These are phyloP conservation scores for Blastobotrys capitulatus DNA, from an alignment of 1,139 yeast genomes.

Conservation along the genomic window DNA sequence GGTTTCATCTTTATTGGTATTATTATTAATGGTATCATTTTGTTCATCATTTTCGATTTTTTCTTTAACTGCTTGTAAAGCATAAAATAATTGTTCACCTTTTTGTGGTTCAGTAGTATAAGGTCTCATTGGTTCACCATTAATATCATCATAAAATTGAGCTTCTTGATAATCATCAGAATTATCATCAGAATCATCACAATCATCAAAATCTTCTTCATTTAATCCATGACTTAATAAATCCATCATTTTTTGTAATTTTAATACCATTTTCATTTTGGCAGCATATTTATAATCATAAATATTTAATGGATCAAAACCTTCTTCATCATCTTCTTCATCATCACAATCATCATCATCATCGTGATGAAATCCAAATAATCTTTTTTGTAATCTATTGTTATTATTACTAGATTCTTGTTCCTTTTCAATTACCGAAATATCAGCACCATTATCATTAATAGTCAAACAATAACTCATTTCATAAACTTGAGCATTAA, in stretches of 20 bases:
- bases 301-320: conserved; percentile 7
- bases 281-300: conserved; percentile 8
- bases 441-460: conserved; percentile 11
- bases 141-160: background rate
- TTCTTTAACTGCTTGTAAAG: background rate
- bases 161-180: conserved; percentile 9
- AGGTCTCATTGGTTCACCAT: background rate
- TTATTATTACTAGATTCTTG: background rate
- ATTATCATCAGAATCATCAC: background rate
- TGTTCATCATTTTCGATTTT: background rate
- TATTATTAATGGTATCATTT: background rate
- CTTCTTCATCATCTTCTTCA: conserved; percentile 7
- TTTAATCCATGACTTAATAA: conserved; percentile 6
- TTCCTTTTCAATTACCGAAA: conserved; percentile 11
- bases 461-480: conserved; percentile 24
- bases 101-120: background rate
- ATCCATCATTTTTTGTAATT: conserved; percentile 5
- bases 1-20: background rate
- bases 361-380: background rate
- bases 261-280: conserved; percentile 1
- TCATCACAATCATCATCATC: conserved; percentile 11
- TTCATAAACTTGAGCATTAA: conserved; percentile 19
- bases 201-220: conserved; percentile 2
- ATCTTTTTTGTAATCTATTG: background rate
- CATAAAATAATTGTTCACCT: background rate